Evolutionary conservation across 306 rosid species (phyloP).

Genomic region (Styphnolobium japonicum): DNA sequence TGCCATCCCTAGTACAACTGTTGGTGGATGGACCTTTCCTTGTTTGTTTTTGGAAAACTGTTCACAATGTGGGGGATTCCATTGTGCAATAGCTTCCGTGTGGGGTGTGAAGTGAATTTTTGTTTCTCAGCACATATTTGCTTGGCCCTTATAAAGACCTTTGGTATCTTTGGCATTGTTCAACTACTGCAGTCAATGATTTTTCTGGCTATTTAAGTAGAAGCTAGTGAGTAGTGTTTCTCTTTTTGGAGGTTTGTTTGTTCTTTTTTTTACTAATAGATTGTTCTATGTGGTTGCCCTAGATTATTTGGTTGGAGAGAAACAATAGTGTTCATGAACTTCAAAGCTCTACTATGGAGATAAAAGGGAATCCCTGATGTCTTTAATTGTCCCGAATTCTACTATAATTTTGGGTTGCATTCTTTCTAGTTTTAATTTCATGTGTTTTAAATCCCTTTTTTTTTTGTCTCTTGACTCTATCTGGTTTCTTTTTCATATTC

Average conservation of each 20-base stretch:
- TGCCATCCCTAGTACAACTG: background rate
- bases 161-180: background rate
- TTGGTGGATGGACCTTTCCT: background rate
- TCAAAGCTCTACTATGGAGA: slow-evolving; percentile 9
- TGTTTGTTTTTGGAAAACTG: background rate
- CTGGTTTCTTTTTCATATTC: background rate
- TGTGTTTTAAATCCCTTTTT: background rate
- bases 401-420: background rate
- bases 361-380: background rate
- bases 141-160: background rate
- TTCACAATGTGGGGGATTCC: background rate
- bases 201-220: slow-evolving; percentile 5
- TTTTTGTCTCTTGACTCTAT: background rate
- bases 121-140: background rate
- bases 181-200: background rate
- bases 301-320: background rate
- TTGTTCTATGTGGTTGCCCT: slow-evolving; percentile 7
- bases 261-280: background rate
- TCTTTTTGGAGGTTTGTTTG: background rate
- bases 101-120: background rate
- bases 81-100: background rate
- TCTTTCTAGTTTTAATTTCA: background rate
- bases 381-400: background rate
- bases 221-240: background rate
- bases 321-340: background rate